phyloP scores from a whole-genome alignment of 2,329 filamentous ascomycete genomes.

The Paramyrothecium sp. region DNA sequence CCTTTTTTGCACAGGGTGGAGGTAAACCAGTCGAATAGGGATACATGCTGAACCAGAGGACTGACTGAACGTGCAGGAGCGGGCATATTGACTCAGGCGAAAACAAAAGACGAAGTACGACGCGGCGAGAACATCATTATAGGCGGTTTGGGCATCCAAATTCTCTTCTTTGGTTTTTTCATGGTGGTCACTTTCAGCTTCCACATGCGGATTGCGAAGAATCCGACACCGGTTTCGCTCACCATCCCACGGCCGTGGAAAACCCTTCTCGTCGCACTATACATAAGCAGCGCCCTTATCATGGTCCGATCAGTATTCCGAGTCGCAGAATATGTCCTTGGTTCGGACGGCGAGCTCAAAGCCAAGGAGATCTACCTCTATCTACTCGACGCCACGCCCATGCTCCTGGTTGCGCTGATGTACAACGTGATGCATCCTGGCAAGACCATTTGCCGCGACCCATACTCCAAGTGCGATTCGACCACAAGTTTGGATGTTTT shows the following conservation, averaged over 20 bases:
- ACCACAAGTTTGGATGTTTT: too few species aligned
- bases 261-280: conserved; percentile 24
- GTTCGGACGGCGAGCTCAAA: conserved; percentile 29
- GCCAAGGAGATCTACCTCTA: conserved; percentile 33
- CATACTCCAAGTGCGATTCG: too few species aligned
- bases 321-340: conserved; percentile 39
- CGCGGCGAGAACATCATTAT: conserved; percentile 48
- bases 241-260: conserved; percentile 25
- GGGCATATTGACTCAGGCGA: conserved; percentile 20
- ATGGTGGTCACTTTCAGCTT: conserved; percentile 45
- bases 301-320: conserved; percentile 40
- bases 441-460: not conserved
- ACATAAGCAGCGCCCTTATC: conserved; percentile 30
- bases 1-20: conserved; percentile 33
- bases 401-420: conserved; percentile 23
- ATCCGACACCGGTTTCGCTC: conserved; percentile 12
- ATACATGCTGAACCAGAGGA: not conserved
- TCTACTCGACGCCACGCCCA: conserved; percentile 34
- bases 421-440: conserved; percentile 25
- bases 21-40: conserved; percentile 14
- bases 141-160: conserved; percentile 51
- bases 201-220: conserved; percentile 30
- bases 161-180: conserved; percentile 55
- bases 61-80: conserved; percentile 12
- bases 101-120: conserved; percentile 21